phyloP scores from a whole-genome alignment of 768 basidiomycete species.

The Tylopilus sp. region DNA sequence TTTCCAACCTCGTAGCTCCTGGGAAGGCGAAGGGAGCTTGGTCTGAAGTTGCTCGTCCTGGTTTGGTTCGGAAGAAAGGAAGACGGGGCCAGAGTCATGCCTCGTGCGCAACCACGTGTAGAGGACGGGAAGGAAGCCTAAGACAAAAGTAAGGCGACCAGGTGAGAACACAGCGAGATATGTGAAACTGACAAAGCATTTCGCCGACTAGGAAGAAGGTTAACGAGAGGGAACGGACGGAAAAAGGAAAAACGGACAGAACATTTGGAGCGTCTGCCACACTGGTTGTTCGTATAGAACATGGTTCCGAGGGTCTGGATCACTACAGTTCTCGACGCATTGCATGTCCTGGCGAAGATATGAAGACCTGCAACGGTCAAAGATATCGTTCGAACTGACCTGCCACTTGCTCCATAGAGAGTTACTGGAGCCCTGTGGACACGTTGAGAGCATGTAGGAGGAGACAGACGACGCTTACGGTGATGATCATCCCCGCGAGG shows the following conservation, averaged over 20 bases:
- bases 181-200: slow-evolving; percentile 72
- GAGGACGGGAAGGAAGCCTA: slow-evolving; percentile 83
- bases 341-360: slow-evolving; percentile 75
- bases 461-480: slow-evolving; percentile 40
- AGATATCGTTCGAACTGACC: slow-evolving; percentile 35
- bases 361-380: not conserved
- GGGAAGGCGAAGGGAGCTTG: slow-evolving; percentile 29
- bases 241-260: slow-evolving; percentile 51
- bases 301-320: slow-evolving; percentile 54
- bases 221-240: slow-evolving; percentile 14
- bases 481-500: slow-evolving; percentile 90
- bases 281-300: slow-evolving; percentile 93
- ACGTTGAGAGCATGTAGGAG: not conserved
- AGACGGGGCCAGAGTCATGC: slow-evolving; percentile 46
- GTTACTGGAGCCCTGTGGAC: slow-evolving; percentile 66
- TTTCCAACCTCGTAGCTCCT: slow-evolving; percentile 62
- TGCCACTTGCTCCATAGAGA: slow-evolving; percentile 84
- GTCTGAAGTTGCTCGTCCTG: slow-evolving; percentile 39
- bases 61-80: slow-evolving; percentile 51
- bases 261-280: slow-evolving; percentile 91
- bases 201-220: slow-evolving; percentile 74
- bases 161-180: slow-evolving; percentile 15
- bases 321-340: slow-evolving; percentile 90
- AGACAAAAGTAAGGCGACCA: slow-evolving; percentile 16
- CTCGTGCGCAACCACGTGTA: slow-evolving; percentile 60